phyloP scores from a whole-genome alignment of 345 rosid genomes.

The Brassica incana region DNA sequence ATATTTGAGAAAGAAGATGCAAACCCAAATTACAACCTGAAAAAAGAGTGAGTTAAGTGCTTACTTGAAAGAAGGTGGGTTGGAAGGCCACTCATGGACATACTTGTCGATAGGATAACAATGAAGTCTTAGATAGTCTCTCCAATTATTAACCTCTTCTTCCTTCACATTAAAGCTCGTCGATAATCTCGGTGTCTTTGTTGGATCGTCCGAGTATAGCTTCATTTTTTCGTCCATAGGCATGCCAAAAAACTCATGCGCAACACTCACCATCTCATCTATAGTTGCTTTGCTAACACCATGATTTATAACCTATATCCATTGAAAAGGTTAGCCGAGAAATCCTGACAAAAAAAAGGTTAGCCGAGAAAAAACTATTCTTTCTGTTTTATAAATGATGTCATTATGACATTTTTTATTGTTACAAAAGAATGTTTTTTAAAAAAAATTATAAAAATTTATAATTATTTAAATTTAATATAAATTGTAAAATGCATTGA shows the following conservation, averaged over 20 bases:
- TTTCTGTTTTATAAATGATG: too few species aligned
- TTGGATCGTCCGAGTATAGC: slow-evolving; percentile 79
- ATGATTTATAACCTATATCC: slow-evolving; percentile 63
- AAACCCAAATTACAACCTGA: background rate
- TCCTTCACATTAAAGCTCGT: slow-evolving; percentile 79
- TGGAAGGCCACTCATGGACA: slow-evolving; percentile 77
- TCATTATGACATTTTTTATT: too few species aligned
- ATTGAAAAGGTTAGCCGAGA: background rate
- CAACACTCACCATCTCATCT: slow-evolving; percentile 54
- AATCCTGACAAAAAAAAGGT: background rate
- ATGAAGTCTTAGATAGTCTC: slow-evolving; percentile 82
- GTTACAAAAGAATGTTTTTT: too few species aligned
- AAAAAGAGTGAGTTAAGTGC: background rate
- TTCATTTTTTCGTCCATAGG: slow-evolving; percentile 83
- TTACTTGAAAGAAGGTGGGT: slow-evolving; percentile 74
- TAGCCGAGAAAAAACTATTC: background rate
- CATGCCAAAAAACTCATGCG: slow-evolving; percentile 56
- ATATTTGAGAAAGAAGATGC: slow-evolving; percentile 3
- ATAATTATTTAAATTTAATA: too few species aligned
- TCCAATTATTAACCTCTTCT: slow-evolving; percentile 84
- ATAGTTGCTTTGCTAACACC: slow-evolving; percentile 46
- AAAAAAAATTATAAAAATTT: too few species aligned
- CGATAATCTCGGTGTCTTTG: slow-evolving; percentile 73
- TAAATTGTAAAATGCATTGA: too few species aligned
- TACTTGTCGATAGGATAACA: slow-evolving; percentile 74